Evolutionary conservation across 2,329 filamentous ascomycete genomes (phyloP), one percentile per base, ranked within the genome.

Genomic region (Paraconiothyrium sp.): DNA sequence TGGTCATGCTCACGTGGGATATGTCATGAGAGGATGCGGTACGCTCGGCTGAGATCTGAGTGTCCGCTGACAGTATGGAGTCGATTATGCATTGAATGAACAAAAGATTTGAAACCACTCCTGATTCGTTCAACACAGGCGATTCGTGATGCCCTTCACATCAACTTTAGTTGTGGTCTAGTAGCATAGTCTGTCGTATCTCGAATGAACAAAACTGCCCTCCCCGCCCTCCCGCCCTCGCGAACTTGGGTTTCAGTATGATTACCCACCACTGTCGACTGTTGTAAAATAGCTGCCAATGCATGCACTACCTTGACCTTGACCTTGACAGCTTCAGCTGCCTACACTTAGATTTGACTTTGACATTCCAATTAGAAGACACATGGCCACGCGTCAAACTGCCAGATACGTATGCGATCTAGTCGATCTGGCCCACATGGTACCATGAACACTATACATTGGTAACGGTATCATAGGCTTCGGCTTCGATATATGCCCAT

Each of bases 11-110:
- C 66, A 72, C 69, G 68, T 71, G 67, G 68, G 64, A 69, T 67
- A 76, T 74, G 71, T 73, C 69, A 64, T 66, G 66, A 72, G 72
- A 70, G 72, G 65, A 69, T 64, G 64, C 50, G 37, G 35, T 35
- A 24, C 66, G 62, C 66, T 66, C 68, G 61, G 70, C 66, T 68
- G 66, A 64, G 67, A 47, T 47, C 43, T 59, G 55, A 55, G 63
- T 61, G 20, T 61, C 60, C 64, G 65, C 61, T 65, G 57, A 49
- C 14, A 67, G 35, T 44, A 46, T 16, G 52, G 39, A 70, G 71
- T 73, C 73, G 70, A 67, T 73, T 74, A 75, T 70, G 72, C 74
- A 73, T 67, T 74, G 71, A 75, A 75, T 74, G 72, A 75, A 70
- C 70, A 74, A 74, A 68, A 30, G 72, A 70, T 69, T 66, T 67